A percentile compares a stretch with the other conserved stretches of the same genome.
phyloP scores from a whole-genome alignment of 768 basidiomycete species.

The Suillus luteus region DNA sequence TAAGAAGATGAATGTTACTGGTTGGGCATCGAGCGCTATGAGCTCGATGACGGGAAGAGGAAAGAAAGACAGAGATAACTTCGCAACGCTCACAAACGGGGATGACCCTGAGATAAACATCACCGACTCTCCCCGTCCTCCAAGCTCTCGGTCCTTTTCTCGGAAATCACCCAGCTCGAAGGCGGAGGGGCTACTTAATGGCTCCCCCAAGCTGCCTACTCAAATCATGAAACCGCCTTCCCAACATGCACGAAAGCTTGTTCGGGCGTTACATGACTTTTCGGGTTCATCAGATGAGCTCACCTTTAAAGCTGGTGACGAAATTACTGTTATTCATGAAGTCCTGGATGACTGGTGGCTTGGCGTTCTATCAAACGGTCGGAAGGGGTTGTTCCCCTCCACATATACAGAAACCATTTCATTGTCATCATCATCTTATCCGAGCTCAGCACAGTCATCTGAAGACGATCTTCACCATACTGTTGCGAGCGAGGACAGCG shows the following conservation, averaged over 20 bases:
- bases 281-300: slow-evolving; percentile 77
- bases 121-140: slow-evolving; percentile 35
- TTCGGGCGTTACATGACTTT: slow-evolving; percentile 78
- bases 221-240: slow-evolving; percentile 56
- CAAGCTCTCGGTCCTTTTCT: slow-evolving; percentile 36
- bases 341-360: slow-evolving; percentile 93
- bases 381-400: slow-evolving; percentile 80
- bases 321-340: slow-evolving; percentile 76
- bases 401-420: slow-evolving; percentile 60
- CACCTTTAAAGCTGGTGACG: slow-evolving; percentile 69
- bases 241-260: slow-evolving; percentile 51
- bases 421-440: slow-evolving; percentile 8
- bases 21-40: slow-evolving; percentile 70
- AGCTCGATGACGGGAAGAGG: slow-evolving; percentile 58
- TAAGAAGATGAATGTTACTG: slow-evolving; percentile 39
- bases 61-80: slow-evolving; percentile 63
- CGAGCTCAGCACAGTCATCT: slow-evolving; percentile 37
- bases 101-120: slow-evolving; percentile 23
- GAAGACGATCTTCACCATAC: slow-evolving; percentile 13
- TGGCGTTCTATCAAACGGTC: slow-evolving; percentile 65
- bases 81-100: slow-evolving; percentile 53
- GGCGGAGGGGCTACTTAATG: slow-evolving; percentile 23
- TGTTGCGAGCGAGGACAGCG: slow-evolving; percentile 24
- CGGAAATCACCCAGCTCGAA: slow-evolving; percentile 32
- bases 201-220: slow-evolving; percentile 30